Base-by-base conservation (phyloP, 1,284 basidiomycete genomes). In the Fomitiporia mediterranea region DNA sequence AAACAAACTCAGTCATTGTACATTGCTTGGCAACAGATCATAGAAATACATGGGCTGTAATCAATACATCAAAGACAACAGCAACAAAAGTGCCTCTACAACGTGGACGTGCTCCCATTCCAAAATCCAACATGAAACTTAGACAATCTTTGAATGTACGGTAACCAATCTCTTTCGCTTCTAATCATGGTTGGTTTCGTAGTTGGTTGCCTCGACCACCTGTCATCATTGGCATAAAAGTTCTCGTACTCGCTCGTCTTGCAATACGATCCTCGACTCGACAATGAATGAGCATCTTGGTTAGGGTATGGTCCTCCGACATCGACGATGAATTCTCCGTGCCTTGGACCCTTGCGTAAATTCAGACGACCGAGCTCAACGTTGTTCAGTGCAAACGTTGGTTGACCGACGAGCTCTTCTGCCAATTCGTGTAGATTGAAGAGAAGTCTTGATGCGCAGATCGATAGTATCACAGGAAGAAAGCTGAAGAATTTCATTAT, bases 391-490 rank as follows among this genome's bases (percentile, higher is more conserved):
- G 51, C 51, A 27, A 57, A 57, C 2, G 55, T 57, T 6, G 55
- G 40, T 9, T 57, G 50, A 3, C 49, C 50, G 35, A 48, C 38
- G 13, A 57, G 49, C 25, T 57, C 55, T 21, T 51, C 55, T 34
- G 55, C 55, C 15, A 57, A 50, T 25, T 46, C 49, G 40, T 57
- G 55, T 6, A 57, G 39, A 42, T 57, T 57, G 55, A 57, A 57
- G 2, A 57, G 44, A 7, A 57, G 39, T 4, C 50, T 38, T 9
- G 49, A 52, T n/a, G 55, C 49, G 50, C 49, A 53, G 15, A 57
- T 57, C 7, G 55, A 57, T 13, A 57, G 50, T 3, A 57, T 30
- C 9, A 48, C 42, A 15, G 55, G 55, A 15, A 57, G 43, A 37
- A 57, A 57, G n/a, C 55, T 28, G 35, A 39, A 25, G 13, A 34